Percentiles rank a stretch among this genome's conserved stretches.
Evolutionary conservation across 2,329 filamentous ascomycete genomes (phyloP).

Genomic region (Parafenestella ontariensis): DNA sequence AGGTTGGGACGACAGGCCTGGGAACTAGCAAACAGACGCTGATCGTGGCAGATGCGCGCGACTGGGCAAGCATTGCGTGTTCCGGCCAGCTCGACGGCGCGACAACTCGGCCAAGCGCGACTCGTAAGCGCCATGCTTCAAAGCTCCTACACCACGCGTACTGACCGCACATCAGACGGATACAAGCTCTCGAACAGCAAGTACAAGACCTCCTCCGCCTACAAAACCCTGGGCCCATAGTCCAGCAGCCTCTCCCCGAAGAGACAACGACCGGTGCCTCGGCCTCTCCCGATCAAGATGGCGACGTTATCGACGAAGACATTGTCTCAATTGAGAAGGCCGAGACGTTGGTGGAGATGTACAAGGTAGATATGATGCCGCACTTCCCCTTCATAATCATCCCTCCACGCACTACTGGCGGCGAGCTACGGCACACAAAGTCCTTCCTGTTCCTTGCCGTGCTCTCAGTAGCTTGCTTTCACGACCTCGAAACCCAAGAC

Average conservation of each 20-base stretch:
- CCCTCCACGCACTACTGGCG: slow-evolving; percentile 26
- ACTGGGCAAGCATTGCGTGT: slow-evolving; percentile 47
- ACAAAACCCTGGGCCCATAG: slow-evolving; percentile 21
- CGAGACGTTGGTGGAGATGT: slow-evolving; percentile 38
- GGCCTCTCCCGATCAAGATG: slow-evolving; percentile 20
- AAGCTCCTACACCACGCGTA: background rate
- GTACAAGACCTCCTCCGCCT: slow-evolving; percentile 37
- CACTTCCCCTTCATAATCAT: slow-evolving; percentile 51
- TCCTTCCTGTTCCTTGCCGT: slow-evolving; percentile 40
- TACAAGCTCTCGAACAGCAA: slow-evolving; percentile 48
- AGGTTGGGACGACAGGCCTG: slow-evolving; percentile 16
- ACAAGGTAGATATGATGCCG: slow-evolving; percentile 45
- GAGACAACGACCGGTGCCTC: slow-evolving; percentile 5
- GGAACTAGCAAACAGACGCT: background rate
- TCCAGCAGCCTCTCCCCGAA: slow-evolving; percentile 32
- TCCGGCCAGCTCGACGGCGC: slow-evolving; percentile 45
- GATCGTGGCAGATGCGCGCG: slow-evolving; percentile 42
- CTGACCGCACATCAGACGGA: slow-evolving; percentile 31
- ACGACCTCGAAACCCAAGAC: slow-evolving; percentile 44
- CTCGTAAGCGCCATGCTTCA: slow-evolving; percentile 24
- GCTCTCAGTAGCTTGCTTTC: slow-evolving; percentile 38
- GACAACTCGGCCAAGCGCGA: slow-evolving; percentile 49
- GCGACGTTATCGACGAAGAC: slow-evolving; percentile 39
- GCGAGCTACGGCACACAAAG: slow-evolving; percentile 36
- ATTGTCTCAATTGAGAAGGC: slow-evolving; percentile 36